A percentile compares a stretch with the other conserved stretches of the same genome.
These are phyloP conservation scores for Neonectria ditissima DNA, from an alignment of 2,329 filamentous ascomycete species.

Conservation along the genomic window DNA sequence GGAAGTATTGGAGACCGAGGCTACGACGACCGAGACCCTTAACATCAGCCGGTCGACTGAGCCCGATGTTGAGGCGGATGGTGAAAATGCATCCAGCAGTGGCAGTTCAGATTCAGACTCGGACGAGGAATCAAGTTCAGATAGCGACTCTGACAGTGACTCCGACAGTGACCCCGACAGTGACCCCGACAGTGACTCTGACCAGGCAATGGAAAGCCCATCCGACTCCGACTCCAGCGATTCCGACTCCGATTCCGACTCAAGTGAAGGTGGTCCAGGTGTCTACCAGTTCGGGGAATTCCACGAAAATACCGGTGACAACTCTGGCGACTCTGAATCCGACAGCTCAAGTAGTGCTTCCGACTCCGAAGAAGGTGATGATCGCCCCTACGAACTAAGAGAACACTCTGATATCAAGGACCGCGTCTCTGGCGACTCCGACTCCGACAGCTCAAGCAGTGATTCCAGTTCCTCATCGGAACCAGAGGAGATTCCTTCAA, in stretches of 20 bases:
- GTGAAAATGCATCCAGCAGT: constrained; percentile 34
- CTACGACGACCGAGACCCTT: neutral
- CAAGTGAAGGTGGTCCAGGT: neutral
- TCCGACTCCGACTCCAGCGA: constrained; percentile 25
- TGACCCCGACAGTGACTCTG: constrained; percentile 14
- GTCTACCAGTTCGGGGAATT: constrained; percentile 25
- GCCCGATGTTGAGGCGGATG: constrained; percentile 22
- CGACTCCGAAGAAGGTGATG: too few relatives aligned
- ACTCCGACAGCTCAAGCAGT: constrained; percentile 37
- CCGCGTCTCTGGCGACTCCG: constrained; percentile 36
- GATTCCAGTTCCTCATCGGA: constrained; percentile 47
- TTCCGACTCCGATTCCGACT: constrained; percentile 25
- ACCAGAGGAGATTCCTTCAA: constrained; percentile 54
- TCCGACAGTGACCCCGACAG: constrained; percentile 36
- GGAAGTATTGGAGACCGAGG: neutral
- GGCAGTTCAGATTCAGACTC: constrained; percentile 47
- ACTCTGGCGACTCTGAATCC: constrained; percentile 37
- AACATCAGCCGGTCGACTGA: neutral
- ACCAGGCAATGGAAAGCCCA: constrained; percentile 4
- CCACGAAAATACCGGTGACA: too few relatives aligned
- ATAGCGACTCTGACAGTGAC: constrained; percentile 53
- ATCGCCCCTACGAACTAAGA: too few relatives aligned
- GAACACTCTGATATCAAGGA: too few relatives aligned
- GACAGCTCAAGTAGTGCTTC: constrained; percentile 39
- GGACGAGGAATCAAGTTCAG: constrained; percentile 42